Evolutionary conservation across 1,139 yeast species (phyloP), one percentile per base, ranked within the genome.

Genomic region (Diutina siamensis): DNA sequence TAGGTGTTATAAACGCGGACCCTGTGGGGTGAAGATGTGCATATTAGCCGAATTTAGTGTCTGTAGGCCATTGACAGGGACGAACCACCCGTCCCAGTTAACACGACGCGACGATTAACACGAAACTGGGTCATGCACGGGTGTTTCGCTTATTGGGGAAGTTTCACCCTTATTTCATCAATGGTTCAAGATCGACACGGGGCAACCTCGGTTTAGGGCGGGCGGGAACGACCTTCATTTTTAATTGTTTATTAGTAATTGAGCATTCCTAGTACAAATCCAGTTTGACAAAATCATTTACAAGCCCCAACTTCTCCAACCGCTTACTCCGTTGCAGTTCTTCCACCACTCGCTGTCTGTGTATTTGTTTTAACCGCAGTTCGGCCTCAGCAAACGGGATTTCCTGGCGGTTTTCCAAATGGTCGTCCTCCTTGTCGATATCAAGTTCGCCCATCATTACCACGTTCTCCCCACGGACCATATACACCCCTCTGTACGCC

Each of bases 381-480:
- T 74, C 76, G 4, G 92, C 94, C 44, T 72, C 76, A 46, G 68
- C 72, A 58, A 76, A 84, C 25, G 82, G 74, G 32, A 85, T 69
- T 57, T 76, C 77, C 49, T 72, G 67, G 60, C 80, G 68, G 18
- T 65, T 63, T 42, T 71, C 71, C 57, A 84, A 70, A 48, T 84
- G 83, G 50, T 70, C 77, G 57, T 84, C 95, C 62, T 89, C 97
- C 53, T 69, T 76, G 58, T 87, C 96, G 51, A 88, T 83, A 61
- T 92, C 97, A 47, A 92, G 75, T 60, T 92, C 97, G 20, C 98
- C 98, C 63, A 92, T 65, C 79, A 89, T 78, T n/a, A 89, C 94
- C 15, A 92, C 94, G 57, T 92, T 92, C 63, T 92, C 99, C 51
- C 99, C 98, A 65, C 98, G 83, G 35, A 94, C 83, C 70, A 94